These are phyloP conservation scores for Corynascus novoguineensis DNA, from an alignment of 495 filamentous ascomycete species.

Conservation along the genomic window DNA sequence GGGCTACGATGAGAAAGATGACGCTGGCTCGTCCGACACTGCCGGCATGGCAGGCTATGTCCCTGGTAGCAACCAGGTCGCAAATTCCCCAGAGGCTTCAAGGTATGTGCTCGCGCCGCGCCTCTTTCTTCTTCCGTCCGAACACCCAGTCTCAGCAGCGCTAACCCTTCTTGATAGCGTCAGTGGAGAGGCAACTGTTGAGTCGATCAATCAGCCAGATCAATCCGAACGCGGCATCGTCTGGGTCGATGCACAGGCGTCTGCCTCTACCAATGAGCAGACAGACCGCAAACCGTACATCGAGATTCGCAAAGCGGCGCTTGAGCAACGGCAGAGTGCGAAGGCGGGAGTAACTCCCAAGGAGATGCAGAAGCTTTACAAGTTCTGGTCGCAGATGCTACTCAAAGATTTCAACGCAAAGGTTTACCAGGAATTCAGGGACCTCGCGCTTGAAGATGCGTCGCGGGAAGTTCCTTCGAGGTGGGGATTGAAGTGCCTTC, in stretches of 20 bases:
- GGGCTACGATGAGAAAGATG: slow-evolving; percentile 16
- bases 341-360: slow-evolving; percentile 39
- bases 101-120: not conserved
- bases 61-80: not conserved
- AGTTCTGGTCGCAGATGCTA: slow-evolving; percentile 76
- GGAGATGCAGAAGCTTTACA: slow-evolving; percentile 64
- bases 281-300: slow-evolving; percentile 50
- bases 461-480: slow-evolving; percentile 20
- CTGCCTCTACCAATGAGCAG: slow-evolving; percentile 23
- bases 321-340: slow-evolving; percentile 51
- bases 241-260: slow-evolving; percentile 15
- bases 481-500: slow-evolving; percentile 24
- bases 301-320: slow-evolving; percentile 50
- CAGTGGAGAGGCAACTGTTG: slow-evolving; percentile 8
- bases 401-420: slow-evolving; percentile 66
- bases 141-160: not conserved
- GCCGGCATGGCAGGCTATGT: slow-evolving; percentile 21
- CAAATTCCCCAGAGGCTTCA: not conserved
- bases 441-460: slow-evolving; percentile 63
- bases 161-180: slow-evolving; percentile 8
- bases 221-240: slow-evolving; percentile 10
- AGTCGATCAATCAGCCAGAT: not conserved
- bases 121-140: not conserved
- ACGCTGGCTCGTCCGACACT: slow-evolving; percentile 7
- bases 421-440: slow-evolving; percentile 77